Percentiles rank a stretch among this genome's conserved stretches.
These are phyloP conservation scores for Fragaria ananassa DNA, from an alignment of 306 rosid genomes.

Conservation along the genomic window DNA sequence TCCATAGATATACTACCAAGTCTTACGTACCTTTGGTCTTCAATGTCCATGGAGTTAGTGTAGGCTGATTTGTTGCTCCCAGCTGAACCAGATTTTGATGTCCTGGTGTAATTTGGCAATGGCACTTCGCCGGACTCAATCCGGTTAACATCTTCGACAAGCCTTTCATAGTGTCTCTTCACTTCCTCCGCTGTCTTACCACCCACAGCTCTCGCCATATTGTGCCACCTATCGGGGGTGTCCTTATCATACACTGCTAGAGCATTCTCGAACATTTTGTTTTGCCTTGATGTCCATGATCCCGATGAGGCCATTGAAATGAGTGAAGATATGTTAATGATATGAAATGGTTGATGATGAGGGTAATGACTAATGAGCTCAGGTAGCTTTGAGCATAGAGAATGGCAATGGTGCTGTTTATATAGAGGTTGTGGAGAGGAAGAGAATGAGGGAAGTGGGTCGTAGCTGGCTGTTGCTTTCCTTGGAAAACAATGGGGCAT, in stretches of 20 bases:
- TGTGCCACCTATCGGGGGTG: slow-evolving; percentile 65
- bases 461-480: slow-evolving; percentile 37
- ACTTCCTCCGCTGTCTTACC: slow-evolving; percentile 78
- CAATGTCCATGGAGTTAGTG: slow-evolving; percentile 32
- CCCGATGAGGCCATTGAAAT: slow-evolving; percentile 36
- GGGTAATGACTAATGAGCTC: background rate
- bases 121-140: slow-evolving; percentile 70
- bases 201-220: slow-evolving; percentile 65
- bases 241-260: slow-evolving; percentile 56
- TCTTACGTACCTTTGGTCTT: slow-evolving; percentile 44
- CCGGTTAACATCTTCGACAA: slow-evolving; percentile 58
- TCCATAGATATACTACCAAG: background rate
- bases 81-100: slow-evolving; percentile 11
- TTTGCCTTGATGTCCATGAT: slow-evolving; percentile 67
- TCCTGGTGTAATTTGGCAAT: slow-evolving; percentile 49
- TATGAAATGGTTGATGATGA: background rate
- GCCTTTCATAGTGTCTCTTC: slow-evolving; percentile 58
- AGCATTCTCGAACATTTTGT: slow-evolving; percentile 79
- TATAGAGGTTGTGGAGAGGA: slow-evolving; percentile 27
- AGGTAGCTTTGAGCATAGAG: slow-evolving; percentile 21
- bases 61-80: slow-evolving; percentile 23
- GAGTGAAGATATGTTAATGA: background rate
- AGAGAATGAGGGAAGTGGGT: background rate
- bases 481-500: slow-evolving; percentile 34
- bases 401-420: slow-evolving; percentile 32